A percentile compares a stretch with the other conserved stretches of the same genome.
Evolutionary conservation across 805 yeast genomes (phyloP).

Genomic region (Wickerhamomyces bovis): DNA sequence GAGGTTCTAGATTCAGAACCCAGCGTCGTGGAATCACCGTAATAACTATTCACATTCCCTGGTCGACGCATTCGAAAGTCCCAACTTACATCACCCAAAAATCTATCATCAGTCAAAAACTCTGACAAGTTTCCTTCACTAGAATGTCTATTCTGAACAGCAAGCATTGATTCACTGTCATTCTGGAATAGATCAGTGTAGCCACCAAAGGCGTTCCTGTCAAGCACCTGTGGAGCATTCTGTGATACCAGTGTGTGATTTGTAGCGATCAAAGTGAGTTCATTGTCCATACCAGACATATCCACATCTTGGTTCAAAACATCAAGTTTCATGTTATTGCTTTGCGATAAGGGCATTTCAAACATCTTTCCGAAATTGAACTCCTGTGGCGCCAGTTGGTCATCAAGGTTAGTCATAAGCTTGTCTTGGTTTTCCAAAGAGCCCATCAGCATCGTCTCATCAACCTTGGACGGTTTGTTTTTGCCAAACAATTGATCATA

Average conservation of each 20-base stretch:
- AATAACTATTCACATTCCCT: slow-evolving; percentile 7
- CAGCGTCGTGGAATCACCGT: slow-evolving; percentile 18
- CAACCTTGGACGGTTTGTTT: background rate
- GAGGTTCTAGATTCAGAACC: slow-evolving; percentile 23
- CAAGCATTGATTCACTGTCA: background rate
- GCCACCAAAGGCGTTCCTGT: background rate
- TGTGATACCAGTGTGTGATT: background rate
- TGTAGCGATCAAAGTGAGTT: background rate
- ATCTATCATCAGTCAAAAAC: background rate
- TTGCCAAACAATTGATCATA: background rate
- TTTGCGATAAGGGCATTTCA: background rate
- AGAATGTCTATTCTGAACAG: background rate
- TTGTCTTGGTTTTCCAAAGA: background rate
- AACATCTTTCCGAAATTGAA: background rate
- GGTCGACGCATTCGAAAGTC: slow-evolving; percentile 5
- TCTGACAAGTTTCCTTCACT: background rate
- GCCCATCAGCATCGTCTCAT: background rate
- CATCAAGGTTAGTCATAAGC: background rate
- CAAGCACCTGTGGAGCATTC: background rate
- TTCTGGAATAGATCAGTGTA: background rate
- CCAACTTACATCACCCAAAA: slow-evolving; percentile 9
- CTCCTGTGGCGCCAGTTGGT: background rate
- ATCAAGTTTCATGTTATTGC: background rate
- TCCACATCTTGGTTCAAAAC: background rate
- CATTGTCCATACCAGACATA: background rate